A percentile compares a stretch with the other conserved stretches of the same genome.
phyloP scores from a whole-genome alignment of 164 flowering plant species.

The Magnolia changhungtana region DNA sequence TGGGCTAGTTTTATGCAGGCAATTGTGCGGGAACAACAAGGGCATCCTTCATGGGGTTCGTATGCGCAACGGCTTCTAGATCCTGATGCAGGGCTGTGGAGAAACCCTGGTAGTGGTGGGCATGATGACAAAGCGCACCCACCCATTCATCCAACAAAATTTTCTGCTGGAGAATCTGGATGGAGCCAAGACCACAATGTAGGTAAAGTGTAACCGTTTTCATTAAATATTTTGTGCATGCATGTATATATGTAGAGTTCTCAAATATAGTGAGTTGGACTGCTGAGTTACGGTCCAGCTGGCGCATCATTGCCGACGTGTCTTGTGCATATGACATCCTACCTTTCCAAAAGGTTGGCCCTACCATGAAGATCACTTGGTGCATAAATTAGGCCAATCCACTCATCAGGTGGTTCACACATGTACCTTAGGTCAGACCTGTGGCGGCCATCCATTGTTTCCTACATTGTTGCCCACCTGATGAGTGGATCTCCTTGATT shows the following conservation, averaged over 20 bases:
- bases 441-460: no score
- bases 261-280: background rate
- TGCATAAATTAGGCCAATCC: no score
- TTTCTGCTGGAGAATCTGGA: conserved; percentile 75
- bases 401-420: no score
- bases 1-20: conserved; percentile 32
- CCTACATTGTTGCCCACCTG: no score
- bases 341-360: background rate
- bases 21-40: conserved; percentile 86
- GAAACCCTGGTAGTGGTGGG: conserved; percentile 83
- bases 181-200: conserved; percentile 94
- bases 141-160: conserved; percentile 97
- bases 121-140: conserved; percentile 99
- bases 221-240: background rate
- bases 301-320: background rate
- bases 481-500: no score
- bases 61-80: conserved; percentile 83
- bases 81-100: conserved; percentile 81
- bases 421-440: no score
- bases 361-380: background rate
- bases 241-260: background rate
- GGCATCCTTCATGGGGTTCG: conserved; percentile 84
- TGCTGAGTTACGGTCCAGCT: no score
- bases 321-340: background rate
- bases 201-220: conserved; percentile 18